phyloP scores from a whole-genome alignment of 2,329 filamentous ascomycete genomes.

The Keithomyces neogunnii region DNA sequence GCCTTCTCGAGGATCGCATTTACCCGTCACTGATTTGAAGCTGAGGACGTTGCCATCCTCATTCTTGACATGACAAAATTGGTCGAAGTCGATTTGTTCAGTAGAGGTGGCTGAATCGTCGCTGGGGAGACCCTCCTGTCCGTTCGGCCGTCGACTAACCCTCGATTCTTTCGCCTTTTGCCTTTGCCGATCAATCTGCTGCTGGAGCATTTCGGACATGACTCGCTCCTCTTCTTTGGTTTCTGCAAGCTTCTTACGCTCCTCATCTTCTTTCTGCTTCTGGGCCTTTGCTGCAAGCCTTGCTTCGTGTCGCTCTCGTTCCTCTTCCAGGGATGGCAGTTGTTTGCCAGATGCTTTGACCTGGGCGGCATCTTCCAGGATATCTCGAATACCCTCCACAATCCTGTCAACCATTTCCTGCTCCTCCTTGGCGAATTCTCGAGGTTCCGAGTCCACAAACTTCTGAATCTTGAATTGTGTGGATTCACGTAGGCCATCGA shows the following conservation, averaged over 20 bases:
- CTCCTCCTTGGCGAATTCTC: slow-evolving; percentile 40
- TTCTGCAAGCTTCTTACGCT: slow-evolving; percentile 46
- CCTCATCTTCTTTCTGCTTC: slow-evolving; percentile 45
- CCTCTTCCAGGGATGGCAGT: slow-evolving; percentile 80
- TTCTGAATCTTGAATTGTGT: slow-evolving; percentile 63
- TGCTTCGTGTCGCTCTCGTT: slow-evolving; percentile 75
- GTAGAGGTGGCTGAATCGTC: slow-evolving; percentile 18
- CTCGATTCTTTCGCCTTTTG: slow-evolving; percentile 57
- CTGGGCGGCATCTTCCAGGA: slow-evolving; percentile 79
- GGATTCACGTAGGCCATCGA: slow-evolving; percentile 57
- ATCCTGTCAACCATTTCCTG: slow-evolving; percentile 58
- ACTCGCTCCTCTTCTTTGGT: slow-evolving; percentile 60
- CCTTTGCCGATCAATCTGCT: slow-evolving; percentile 61
- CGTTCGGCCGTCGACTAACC: slow-evolving; percentile 45
- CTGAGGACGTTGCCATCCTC: slow-evolving; percentile 52
- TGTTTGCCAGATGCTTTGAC: slow-evolving; percentile 66
- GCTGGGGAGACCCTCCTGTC: slow-evolving; percentile 18
- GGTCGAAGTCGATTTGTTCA: slow-evolving; percentile 53
- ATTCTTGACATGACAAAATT: slow-evolving; percentile 55
- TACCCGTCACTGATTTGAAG: slow-evolving; percentile 65
- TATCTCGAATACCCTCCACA: slow-evolving; percentile 60
- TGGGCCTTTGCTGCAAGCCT: slow-evolving; percentile 53
- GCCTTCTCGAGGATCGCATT: slow-evolving; percentile 56
- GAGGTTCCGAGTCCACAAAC: slow-evolving; percentile 50
- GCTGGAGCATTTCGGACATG: slow-evolving; percentile 61